These are phyloP conservation scores for Echites panduratus DNA, from an alignment of 257 asterid genomes.

Conservation along the genomic window DNA sequence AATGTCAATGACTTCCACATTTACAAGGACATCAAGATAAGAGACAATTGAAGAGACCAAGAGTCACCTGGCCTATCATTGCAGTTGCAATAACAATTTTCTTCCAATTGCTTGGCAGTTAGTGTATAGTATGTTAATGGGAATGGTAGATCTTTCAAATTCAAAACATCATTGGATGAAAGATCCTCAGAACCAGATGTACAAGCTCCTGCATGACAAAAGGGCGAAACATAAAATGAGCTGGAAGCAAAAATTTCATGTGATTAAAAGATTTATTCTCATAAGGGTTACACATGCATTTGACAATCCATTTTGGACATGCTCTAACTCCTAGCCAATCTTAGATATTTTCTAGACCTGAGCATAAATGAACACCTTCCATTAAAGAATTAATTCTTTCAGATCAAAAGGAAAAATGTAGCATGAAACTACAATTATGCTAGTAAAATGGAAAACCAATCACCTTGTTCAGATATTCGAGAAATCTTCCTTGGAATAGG, in stretches of 20 bases:
- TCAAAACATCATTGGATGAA: conserved; percentile 32
- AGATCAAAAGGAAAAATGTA: neutral
- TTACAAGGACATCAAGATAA: neutral
- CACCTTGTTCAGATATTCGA: conserved; percentile 50
- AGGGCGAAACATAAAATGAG: conserved; percentile 6
- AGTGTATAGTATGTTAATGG: conserved; percentile 78
- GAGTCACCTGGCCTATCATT: conserved; percentile 44
- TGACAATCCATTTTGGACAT: neutral
- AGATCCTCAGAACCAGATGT: conserved; percentile 26
- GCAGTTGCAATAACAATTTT: conserved; percentile 59
- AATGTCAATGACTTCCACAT: neutral
- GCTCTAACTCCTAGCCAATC: neutral
- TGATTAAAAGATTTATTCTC: neutral
- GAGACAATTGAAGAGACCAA: too few relatives aligned
- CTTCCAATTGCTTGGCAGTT: conserved; percentile 73
- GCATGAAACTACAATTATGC: neutral
- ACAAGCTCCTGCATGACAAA: conserved; percentile 32
- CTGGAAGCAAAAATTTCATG: neutral
- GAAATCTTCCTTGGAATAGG: conserved; percentile 33
- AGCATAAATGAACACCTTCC: neutral
- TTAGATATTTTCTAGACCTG: neutral
- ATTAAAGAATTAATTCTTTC: neutral
- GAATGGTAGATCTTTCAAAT: conserved; percentile 54
- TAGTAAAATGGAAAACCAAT: conserved; percentile 5
- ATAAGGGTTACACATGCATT: neutral